A percentile compares a stretch with the other conserved stretches of the same genome.
phyloP scores from a whole-genome alignment of 208 protist genomes.

The Wallacemonas sp. region DNA sequence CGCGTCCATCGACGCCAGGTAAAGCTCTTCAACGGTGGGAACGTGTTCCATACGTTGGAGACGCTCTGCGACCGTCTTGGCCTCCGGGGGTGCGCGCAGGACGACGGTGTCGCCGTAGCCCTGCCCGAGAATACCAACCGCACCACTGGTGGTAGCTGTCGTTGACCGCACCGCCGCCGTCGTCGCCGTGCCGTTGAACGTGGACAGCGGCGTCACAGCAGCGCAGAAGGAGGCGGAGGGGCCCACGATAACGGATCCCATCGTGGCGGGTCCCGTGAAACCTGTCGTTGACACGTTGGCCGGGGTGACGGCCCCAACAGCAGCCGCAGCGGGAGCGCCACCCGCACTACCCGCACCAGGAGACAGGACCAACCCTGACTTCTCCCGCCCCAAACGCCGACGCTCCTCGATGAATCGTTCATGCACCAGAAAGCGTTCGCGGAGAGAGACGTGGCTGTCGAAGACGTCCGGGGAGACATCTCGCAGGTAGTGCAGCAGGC shows the following conservation, averaged over 20 bases:
- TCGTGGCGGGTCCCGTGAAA: too few relatives aligned
- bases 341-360: too few relatives aligned
- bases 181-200: not conserved
- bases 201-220: not conserved
- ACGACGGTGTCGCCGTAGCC: conserved; percentile 14
- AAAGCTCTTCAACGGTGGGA: not conserved
- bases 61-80: not conserved
- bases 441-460: conserved; percentile 45
- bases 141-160: not conserved
- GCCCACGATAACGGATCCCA: not conserved
- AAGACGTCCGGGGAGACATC: conserved; percentile 69
- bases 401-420: conserved; percentile 31
- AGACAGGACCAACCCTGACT: not conserved
- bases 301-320: too few relatives aligned
- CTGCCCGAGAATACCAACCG: not conserved
- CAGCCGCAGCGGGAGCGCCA: too few relatives aligned
- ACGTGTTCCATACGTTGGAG: not conserved
- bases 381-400: not conserved
- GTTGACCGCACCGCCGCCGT: too few relatives aligned
- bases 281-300: too few relatives aligned
- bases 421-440: conserved; percentile 61
- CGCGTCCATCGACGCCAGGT: conserved; percentile 6
- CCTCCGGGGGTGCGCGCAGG: not conserved
- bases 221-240: not conserved
- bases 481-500: conserved; percentile 59